Conservation (phyloP, 345 rosid species). For the Atalantia buxifolia region DNA sequence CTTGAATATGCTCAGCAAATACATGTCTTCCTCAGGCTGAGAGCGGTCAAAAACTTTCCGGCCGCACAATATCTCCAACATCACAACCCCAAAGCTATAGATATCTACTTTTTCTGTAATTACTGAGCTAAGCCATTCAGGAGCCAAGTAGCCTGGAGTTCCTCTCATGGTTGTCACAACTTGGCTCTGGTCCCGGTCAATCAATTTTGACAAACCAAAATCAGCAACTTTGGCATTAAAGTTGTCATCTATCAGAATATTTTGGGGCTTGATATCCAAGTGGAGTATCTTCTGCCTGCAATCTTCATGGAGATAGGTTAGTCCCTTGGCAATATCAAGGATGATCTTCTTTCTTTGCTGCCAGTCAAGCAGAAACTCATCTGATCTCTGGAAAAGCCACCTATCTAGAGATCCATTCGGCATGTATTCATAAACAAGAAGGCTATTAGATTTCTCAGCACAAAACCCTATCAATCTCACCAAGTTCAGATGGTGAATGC, state of each 20-base stretch:
- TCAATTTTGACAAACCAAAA: slow-evolving; percentile 26
- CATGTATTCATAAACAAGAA: slow-evolving; percentile 34
- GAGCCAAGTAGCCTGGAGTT: slow-evolving; percentile 25
- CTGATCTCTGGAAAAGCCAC: slow-evolving; percentile 22
- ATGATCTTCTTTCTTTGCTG: slow-evolving; percentile 30
- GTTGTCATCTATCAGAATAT: slow-evolving; percentile 23
- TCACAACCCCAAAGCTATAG: slow-evolving; percentile 33
- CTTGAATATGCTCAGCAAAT: slow-evolving; percentile 17
- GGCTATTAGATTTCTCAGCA: slow-evolving; percentile 25
- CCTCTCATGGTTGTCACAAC: slow-evolving; percentile 16
- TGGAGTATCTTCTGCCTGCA: slow-evolving; percentile 31
- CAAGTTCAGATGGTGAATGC: slow-evolving; percentile 34
- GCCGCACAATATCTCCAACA: slow-evolving; percentile 25
- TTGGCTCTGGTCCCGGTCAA: slow-evolving; percentile 20
- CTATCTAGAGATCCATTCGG: slow-evolving; percentile 24
- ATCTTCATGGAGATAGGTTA: slow-evolving; percentile 32
- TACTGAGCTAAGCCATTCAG: slow-evolving; percentile 12
- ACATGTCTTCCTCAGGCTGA: slow-evolving; percentile 13
- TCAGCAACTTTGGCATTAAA: slow-evolving; percentile 26
- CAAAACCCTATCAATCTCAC: slow-evolving; percentile 33
- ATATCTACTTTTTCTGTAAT: slow-evolving; percentile 32
- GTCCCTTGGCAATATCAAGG: slow-evolving; percentile 28
- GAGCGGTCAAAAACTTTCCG: slow-evolving; percentile 17
- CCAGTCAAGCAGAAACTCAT: slow-evolving; percentile 17
- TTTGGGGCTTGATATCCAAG: slow-evolving; percentile 28